Evolutionary conservation across 164 flowering plant genomes (phyloP), one percentile per base, ranked within the genome.

Genomic region (Dillenia turbinata): DNA sequence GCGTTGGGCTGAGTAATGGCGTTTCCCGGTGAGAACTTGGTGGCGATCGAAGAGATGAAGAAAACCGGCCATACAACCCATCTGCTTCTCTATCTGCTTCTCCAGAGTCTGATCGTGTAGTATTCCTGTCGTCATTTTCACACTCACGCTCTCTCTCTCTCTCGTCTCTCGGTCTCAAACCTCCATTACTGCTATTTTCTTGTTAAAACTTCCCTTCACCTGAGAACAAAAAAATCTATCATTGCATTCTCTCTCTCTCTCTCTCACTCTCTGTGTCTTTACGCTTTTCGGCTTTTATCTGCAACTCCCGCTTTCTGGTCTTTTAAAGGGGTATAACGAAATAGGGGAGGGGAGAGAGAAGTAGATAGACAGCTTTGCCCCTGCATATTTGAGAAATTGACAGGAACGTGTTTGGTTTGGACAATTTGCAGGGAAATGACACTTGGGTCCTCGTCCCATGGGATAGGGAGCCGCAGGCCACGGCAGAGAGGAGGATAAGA

Each of bases 11-110:
- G 84, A 22, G 72, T 75, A 76, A 55, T 87, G 62, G 54, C 96
- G 85, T 62, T 88, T 90, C 3, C 83, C 89, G 71, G 85, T 49
- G 47, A 86, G 71, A 55, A 85, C 57, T 56, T 88, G 96, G 59
- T 83, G 79, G 57, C 99, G 93, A 64, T 94, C 96, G 62, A 94
- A 94, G 59, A 94, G 62, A 49, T 91, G 95, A 44, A 86, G 79
- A 67, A 91, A 89, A 1, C 97, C 96, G 47, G 96, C 83, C 97
- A 94, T 89, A 79, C 99, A 94, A 10, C 97, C 97, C 87, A 88
- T 89, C 57, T 88, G 96, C 64, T 84, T 92, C 77, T 83, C 80
- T 3, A 91, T 78, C 66, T 84, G 88, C 70, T 83, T 93, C 80
- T 88, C 92, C 52, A 84, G 67, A 45, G 76, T 82, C 78, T 72